Conservation (phyloP, 352 stramenopile genomes). For the Phytopythium montanum region DNA sequence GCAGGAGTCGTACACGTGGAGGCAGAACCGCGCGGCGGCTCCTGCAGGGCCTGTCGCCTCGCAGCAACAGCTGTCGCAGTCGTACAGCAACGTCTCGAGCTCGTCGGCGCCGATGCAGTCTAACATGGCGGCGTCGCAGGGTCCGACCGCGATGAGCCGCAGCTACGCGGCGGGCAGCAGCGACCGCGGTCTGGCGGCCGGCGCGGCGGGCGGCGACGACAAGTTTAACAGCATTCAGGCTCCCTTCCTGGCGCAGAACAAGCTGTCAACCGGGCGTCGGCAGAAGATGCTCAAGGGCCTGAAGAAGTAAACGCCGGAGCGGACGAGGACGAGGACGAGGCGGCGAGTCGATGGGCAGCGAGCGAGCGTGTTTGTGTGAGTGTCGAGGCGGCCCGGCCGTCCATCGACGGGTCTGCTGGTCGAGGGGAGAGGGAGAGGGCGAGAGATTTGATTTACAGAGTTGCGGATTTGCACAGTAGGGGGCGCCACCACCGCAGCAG, state of each 20-base stretch:
- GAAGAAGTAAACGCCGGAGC: slow-evolving; percentile 61
- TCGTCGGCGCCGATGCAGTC: slow-evolving; percentile 25
- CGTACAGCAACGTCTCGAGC: slow-evolving; percentile 27
- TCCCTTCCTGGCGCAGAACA: slow-evolving; percentile 83
- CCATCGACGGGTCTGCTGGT: not conserved
- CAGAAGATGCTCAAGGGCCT: slow-evolving; percentile 90
- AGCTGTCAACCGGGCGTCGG: slow-evolving; percentile 76
- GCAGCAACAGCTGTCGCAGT: slow-evolving; percentile 24
- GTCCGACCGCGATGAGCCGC: slow-evolving; percentile 65
- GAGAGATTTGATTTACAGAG: slow-evolving; percentile 5
- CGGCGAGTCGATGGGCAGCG: not conserved
- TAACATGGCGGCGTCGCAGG: slow-evolving; percentile 13
- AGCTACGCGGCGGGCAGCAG: slow-evolving; percentile 41
- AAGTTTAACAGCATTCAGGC: slow-evolving; percentile 87
- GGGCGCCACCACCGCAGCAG: too few relatives aligned
- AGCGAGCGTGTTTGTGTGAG: not conserved
- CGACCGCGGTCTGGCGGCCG: slow-evolving; percentile 29
- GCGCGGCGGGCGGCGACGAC: slow-evolving; percentile 54
- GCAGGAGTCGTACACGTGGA: slow-evolving; percentile 66
- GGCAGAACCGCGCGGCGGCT: slow-evolving; percentile 37
- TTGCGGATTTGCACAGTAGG: slow-evolving; percentile 3
- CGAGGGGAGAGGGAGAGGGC: not conserved
- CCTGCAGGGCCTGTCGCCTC: slow-evolving; percentile 25
- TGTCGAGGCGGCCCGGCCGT: not conserved
- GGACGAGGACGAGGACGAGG: not conserved